Conservation (phyloP, 495 filamentous ascomycete genomes). For the Pyronema domesticum region DNA sequence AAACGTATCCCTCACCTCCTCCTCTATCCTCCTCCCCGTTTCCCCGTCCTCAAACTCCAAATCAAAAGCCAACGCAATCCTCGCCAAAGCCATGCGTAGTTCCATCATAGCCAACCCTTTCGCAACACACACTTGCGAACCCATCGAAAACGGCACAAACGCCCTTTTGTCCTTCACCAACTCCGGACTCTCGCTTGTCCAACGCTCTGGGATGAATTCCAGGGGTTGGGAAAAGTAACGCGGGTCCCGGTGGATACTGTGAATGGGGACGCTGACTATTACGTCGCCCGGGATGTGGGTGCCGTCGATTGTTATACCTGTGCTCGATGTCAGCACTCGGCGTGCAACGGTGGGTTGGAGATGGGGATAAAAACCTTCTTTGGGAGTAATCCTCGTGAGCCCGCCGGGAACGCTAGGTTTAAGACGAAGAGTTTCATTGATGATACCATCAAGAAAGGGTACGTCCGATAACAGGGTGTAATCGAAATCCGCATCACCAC, state of each 20-base stretch:
- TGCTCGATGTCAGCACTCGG: too few relatives aligned
- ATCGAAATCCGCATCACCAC: neutral
- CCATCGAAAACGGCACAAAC: conserved; percentile 2
- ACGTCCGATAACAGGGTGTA: conserved; percentile 15
- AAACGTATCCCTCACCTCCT: too few relatives aligned
- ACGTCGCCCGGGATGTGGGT: conserved; percentile 30
- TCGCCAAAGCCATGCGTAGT: neutral
- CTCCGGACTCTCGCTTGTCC: neutral
- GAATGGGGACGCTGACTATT: conserved; percentile 3
- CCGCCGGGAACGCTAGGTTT: conserved; percentile 33
- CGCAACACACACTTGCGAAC: neutral
- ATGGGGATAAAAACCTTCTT: conserved; percentile 28
- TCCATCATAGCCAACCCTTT: neutral
- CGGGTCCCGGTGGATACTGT: conserved; percentile 2
- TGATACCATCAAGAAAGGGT: conserved; percentile 30
- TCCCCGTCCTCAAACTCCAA: neutral
- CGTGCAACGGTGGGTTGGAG: too few relatives aligned
- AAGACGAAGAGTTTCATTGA: conserved; percentile 38
- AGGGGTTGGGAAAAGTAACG: conserved; percentile 10
- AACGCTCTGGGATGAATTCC: conserved; percentile 18
- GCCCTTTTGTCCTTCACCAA: neutral
- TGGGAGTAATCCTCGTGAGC: conserved; percentile 29
- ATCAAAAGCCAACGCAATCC: neutral
- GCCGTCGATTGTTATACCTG: conserved; percentile 27
- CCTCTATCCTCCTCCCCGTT: too few relatives aligned